Evolutionary conservation across 2,329 filamentous ascomycete species (phyloP).

Genomic region (Colletotrichum lindemuthianum): DNA sequence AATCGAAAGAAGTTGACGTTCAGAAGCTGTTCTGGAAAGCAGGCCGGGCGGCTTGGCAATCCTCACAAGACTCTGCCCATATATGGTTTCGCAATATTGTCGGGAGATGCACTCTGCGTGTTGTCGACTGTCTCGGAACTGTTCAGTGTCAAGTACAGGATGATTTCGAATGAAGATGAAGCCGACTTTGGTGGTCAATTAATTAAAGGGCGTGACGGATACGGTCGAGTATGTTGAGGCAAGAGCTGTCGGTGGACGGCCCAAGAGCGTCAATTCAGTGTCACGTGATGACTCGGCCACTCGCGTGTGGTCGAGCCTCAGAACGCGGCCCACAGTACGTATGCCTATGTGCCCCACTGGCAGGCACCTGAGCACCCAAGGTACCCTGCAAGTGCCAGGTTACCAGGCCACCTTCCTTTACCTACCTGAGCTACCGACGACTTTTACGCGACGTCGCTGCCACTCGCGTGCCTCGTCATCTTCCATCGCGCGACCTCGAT

Average conservation of each 20-base stretch:
- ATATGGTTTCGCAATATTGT: slow-evolving; percentile 40
- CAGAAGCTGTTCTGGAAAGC: slow-evolving; percentile 40
- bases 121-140: no score
- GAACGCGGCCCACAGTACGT: no score
- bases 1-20: slow-evolving; percentile 27
- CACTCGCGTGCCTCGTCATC: not conserved
- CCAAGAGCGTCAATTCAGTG: slow-evolving; percentile 45
- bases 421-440: not conserved
- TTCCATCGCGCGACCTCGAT: not conserved
- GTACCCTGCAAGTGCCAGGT: not conserved
- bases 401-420: not conserved
- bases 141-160: no score
- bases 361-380: no score
- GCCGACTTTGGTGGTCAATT: not conserved
- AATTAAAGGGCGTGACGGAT: slow-evolving; percentile 1
- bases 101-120: not conserved
- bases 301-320: no score
- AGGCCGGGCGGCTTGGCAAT: slow-evolving; percentile 62
- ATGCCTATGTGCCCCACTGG: no score
- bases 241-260: slow-evolving; percentile 27
- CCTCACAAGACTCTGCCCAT: slow-evolving; percentile 58
- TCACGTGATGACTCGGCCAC: slow-evolving; percentile 49
- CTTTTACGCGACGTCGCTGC: slow-evolving; percentile 24
- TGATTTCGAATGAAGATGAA: no score
- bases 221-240: slow-evolving; percentile 30